A percentile compares a stretch with the other conserved stretches of the same genome.
Conservation (phyloP, 768 basidiomycete genomes). For the Suillus sp. region DNA sequence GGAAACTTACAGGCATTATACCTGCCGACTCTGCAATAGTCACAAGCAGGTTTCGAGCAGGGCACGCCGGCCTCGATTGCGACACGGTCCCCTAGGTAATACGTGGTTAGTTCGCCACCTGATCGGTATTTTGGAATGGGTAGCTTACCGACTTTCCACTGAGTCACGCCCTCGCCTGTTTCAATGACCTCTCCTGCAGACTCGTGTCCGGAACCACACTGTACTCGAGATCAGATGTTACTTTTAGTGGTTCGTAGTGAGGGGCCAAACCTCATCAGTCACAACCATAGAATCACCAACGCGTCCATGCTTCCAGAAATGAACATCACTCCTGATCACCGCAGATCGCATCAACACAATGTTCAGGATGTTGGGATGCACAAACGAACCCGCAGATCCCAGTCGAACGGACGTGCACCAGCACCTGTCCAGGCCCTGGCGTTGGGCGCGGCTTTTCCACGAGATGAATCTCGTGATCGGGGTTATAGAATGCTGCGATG, state of each 20-base stretch:
- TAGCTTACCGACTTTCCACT: slow-evolving; percentile 58
- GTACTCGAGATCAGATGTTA: neutral
- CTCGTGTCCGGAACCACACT: slow-evolving; percentile 74
- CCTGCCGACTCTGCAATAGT: slow-evolving; percentile 60
- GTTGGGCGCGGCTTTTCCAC: slow-evolving; percentile 64
- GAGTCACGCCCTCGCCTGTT: slow-evolving; percentile 64
- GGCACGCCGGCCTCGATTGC: slow-evolving; percentile 73
- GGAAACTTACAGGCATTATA: slow-evolving; percentile 57
- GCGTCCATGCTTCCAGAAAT: slow-evolving; percentile 73
- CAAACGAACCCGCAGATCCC: slow-evolving; percentile 65
- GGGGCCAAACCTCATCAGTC: slow-evolving; percentile 53
- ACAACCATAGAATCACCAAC: slow-evolving; percentile 73
- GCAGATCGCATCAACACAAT: neutral
- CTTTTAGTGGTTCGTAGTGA: neutral
- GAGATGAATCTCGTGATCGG: slow-evolving; percentile 61
- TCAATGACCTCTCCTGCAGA: slow-evolving; percentile 69
- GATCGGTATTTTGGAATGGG: neutral
- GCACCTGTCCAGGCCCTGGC: slow-evolving; percentile 65
- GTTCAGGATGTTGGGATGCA: neutral
- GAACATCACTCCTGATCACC: slow-evolving; percentile 61
- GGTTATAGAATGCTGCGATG: slow-evolving; percentile 68
- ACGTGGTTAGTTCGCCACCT: slow-evolving; percentile 12
- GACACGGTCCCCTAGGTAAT: slow-evolving; percentile 56
- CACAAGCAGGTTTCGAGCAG: slow-evolving; percentile 62
- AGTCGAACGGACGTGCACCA: slow-evolving; percentile 66